Conservation (phyloP, 2,329 filamentous ascomycete species). For the Neopestalotiopsis sp. region DNA sequence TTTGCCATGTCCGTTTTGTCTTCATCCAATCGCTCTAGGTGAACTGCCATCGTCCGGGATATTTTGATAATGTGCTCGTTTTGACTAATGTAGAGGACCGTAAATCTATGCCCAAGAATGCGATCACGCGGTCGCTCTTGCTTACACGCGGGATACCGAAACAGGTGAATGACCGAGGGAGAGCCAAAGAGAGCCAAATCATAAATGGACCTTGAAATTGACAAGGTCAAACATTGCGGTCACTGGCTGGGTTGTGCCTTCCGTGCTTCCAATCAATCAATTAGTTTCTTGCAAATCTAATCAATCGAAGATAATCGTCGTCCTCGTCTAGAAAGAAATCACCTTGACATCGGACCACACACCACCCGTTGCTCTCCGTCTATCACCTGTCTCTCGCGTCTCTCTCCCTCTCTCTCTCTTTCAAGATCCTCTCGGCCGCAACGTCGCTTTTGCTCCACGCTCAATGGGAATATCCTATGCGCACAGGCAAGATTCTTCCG, state of each 20-base stretch:
- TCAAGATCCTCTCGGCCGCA: background rate
- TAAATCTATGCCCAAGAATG: conserved; percentile 8
- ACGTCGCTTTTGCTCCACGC: too few species aligned
- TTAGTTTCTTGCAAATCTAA: background rate
- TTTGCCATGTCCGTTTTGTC: background rate
- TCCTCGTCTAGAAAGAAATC: background rate
- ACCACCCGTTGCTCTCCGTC: background rate
- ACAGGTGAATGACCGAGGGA: conserved; percentile 7
- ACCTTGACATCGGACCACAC: background rate
- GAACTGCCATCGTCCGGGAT: conserved; percentile 9
- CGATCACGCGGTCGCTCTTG: conserved; percentile 1
- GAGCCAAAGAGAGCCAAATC: too few species aligned
- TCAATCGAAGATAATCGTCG: background rate
- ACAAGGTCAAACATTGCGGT: background rate
- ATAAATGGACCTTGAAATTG: background rate
- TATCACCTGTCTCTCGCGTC: too few species aligned
- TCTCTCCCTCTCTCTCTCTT: background rate
- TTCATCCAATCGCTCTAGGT: background rate
- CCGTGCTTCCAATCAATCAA: background rate
- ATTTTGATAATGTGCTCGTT: background rate
- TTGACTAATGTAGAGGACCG: background rate
- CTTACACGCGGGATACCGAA: conserved; percentile 6
- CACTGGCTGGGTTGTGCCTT: background rate
- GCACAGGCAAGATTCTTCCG: too few species aligned
- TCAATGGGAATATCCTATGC: too few species aligned